phyloP scores from a whole-genome alignment of 345 rosid species.

The Zanthoxylum bungeanum region DNA sequence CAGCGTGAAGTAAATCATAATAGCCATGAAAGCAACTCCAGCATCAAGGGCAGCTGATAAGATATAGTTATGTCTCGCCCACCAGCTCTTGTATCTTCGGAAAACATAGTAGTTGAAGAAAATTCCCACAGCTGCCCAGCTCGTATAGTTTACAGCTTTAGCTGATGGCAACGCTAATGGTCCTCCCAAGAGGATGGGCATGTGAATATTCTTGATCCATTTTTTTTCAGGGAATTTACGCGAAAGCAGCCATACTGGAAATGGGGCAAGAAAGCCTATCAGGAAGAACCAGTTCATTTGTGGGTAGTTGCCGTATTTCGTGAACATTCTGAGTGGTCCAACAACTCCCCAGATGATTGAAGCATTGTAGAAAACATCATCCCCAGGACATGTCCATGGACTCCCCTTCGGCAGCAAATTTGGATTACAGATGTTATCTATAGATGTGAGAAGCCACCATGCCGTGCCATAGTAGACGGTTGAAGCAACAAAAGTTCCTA shows the following conservation, averaged over 20 bases:
- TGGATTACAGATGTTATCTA: slow-evolving; percentile 60
- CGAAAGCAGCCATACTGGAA: slow-evolving; percentile 59
- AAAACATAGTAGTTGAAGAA: slow-evolving; percentile 65
- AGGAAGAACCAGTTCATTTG: slow-evolving; percentile 81
- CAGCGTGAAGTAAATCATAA: slow-evolving; percentile 52
- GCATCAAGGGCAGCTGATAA: slow-evolving; percentile 82
- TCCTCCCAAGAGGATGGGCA: slow-evolving; percentile 59
- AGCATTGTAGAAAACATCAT: slow-evolving; percentile 76
- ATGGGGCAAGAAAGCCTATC: slow-evolving; percentile 67
- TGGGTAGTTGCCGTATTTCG: slow-evolving; percentile 51
- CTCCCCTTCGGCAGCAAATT: slow-evolving; percentile 59
- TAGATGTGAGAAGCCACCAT: slow-evolving; percentile 69
- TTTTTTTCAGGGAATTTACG: slow-evolving; percentile 63
- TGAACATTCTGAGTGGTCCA: slow-evolving; percentile 73
- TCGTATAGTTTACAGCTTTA: slow-evolving; percentile 53
- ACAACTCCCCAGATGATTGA: slow-evolving; percentile 92
- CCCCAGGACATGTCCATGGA: slow-evolving; percentile 84
- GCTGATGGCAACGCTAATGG: slow-evolving; percentile 54
- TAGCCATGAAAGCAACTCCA: slow-evolving; percentile 68
- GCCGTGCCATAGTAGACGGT: slow-evolving; percentile 59
- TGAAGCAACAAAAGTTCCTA: slow-evolving; percentile 71
- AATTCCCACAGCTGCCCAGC: slow-evolving; percentile 63
- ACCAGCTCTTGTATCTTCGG: slow-evolving; percentile 59
- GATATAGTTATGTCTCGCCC: slow-evolving; percentile 71
- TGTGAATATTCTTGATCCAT: slow-evolving; percentile 52